A percentile compares a stretch with the other conserved stretches of the same genome.
These are phyloP conservation scores for Pseudogymnoascus sp. DNA, from an alignment of 2,329 filamentous ascomycete genomes.

Conservation along the genomic window DNA sequence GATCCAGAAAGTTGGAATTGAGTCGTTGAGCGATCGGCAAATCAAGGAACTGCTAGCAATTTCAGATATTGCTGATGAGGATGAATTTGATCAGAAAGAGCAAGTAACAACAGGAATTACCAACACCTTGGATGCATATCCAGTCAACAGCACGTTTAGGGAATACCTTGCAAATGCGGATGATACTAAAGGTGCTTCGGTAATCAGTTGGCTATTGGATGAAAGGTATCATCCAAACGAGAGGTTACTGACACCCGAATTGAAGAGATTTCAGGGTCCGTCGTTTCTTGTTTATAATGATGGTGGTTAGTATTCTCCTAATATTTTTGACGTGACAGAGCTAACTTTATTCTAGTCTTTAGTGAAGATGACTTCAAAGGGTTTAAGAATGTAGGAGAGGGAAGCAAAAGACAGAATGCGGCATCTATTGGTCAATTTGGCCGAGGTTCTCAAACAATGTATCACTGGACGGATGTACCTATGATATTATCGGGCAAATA, in stretches of 20 bases:
- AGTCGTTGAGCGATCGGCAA: conserved; percentile 15
- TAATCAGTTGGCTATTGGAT: conserved; percentile 28
- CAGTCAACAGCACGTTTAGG: conserved; percentile 26
- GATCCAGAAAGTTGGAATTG: conserved; percentile 16
- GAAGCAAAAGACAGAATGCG: conserved; percentile 25
- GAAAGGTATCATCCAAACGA: conserved; percentile 14
- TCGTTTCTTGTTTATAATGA: conserved; percentile 28
- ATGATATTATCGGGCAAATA: conserved; percentile 27
- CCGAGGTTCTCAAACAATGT: conserved; percentile 30
- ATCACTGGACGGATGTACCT: conserved; percentile 29
- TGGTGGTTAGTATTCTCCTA: conserved; percentile 18
- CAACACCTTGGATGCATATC: conserved; percentile 28
- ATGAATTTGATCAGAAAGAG: conserved; percentile 28
- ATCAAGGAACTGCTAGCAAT: conserved; percentile 19
- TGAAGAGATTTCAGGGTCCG: conserved; percentile 24
- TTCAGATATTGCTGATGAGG: conserved; percentile 22
- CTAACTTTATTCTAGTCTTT: conserved; percentile 20
- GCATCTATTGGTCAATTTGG: conserved; percentile 29
- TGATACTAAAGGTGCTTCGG: conserved; percentile 22
- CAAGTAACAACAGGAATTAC: conserved; percentile 24
- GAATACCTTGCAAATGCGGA: conserved; percentile 32
- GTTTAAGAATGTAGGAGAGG: conserved; percentile 27
- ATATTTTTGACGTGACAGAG: conserved; percentile 8
- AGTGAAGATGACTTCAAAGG: conserved; percentile 25
- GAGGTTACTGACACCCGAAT: conserved; percentile 20